Conservation (phyloP, 1,284 basidiomycete species). For the Leccinum angustisporum region DNA sequence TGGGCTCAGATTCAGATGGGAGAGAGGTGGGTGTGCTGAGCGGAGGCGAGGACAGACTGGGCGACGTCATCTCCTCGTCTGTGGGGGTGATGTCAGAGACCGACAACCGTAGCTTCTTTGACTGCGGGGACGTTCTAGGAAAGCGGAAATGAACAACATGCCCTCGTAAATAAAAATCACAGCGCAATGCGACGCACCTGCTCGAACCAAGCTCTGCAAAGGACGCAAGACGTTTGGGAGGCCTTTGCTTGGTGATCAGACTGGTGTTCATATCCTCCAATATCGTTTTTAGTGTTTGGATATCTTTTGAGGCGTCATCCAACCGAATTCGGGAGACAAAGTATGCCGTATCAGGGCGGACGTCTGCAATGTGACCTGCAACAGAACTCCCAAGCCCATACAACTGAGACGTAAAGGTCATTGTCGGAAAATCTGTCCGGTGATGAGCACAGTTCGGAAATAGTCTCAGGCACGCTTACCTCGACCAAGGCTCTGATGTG, state of each 20-base stretch:
- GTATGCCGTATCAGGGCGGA: conserved; percentile 26
- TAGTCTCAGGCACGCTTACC: conserved; percentile 36
- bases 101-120: conserved; percentile 46
- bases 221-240: conserved; percentile 37
- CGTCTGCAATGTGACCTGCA: conserved; percentile 33
- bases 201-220: conserved; percentile 22
- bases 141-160: neutral
- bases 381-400: conserved; percentile 42
- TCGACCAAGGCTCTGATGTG: conserved; percentile 50
- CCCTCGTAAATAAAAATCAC: neutral
- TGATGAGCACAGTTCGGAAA: conserved; percentile 6
- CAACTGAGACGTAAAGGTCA: conserved; percentile 51
- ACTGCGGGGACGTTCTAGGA: conserved; percentile 25
- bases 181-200: conserved; percentile 19
- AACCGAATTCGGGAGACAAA: conserved; percentile 24
- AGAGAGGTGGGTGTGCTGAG: conserved; percentile 39
- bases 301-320: conserved; percentile 14
- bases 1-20: conserved; percentile 30
- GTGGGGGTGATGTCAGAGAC: conserved; percentile 31
- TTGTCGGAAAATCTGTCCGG: conserved; percentile 52
- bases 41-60: conserved; percentile 36
- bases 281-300: conserved; percentile 27
- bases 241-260: conserved; percentile 40
- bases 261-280: conserved; percentile 38
- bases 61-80: conserved; percentile 25